Base-by-base conservation (phyloP, 2,329 filamentous ascomycete species). In the Trichoderma sp. region DNA sequence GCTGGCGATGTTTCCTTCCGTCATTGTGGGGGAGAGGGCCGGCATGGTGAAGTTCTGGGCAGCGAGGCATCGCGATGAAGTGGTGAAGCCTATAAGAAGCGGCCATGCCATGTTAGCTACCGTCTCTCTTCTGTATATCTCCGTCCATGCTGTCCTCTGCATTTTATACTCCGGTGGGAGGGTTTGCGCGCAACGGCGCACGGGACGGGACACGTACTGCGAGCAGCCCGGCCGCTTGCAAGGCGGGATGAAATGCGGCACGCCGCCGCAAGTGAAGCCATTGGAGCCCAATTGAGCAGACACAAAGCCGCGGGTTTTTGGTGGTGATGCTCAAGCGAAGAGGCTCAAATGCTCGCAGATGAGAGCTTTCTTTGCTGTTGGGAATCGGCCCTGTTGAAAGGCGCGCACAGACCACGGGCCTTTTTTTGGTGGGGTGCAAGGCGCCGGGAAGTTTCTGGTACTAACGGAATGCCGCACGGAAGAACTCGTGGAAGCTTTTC, bases 41-140 rank as follows among this genome's bases (percentile, higher is more conserved):
- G 94, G 94, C 94, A 97, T 97, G 70, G 90, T 92, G 83, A 97
- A 94, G 83, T 95, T 96, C 75, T 94, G 91, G 28, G 93, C 94
- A 64, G 92, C 93, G 76, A 91, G 86, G 77, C 85, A 86, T 76
- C 86, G 83, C 71, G 89, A 82, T 70, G 88, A 89, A 55, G 90
- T 88, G 75, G 87, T 86, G 80, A 93, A 90, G 77, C 87, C 92
- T 94, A 57, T 65, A 53, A 36, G n/a, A 17, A 32, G 3, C n/a
- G 17, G 13, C 9, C 34, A 32, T 32, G 6, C 11, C 36, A 23
- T 17, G 39, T 68, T 28, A 68, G 65, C 55, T 26, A 28, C 32
- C 1, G 23, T 26, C 4, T 39, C 58, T 39, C 26, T 5, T 36
- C 20, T 62, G n/a, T 20, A 23, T 26, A 23, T 67, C 47, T 12